These are phyloP conservation scores for Gamarada debralockiae DNA, from an alignment of 495 filamentous ascomycete genomes.

Conservation along the genomic window DNA sequence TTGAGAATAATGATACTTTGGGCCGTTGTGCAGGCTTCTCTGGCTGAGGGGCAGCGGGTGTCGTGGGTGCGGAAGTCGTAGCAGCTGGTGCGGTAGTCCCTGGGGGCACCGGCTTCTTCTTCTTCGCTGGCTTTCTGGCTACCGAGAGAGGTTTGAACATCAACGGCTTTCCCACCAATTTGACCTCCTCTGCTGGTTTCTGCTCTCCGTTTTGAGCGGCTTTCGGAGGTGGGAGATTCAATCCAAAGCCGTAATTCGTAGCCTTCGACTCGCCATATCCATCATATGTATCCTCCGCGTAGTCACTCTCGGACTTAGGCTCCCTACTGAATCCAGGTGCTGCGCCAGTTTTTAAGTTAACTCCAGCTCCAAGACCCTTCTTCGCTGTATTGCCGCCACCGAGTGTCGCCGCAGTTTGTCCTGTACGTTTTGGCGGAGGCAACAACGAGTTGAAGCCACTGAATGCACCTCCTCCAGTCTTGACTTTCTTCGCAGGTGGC, in stretches of 20 bases:
- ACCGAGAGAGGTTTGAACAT: slow-evolving; percentile 90
- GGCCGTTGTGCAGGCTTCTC: slow-evolving; percentile 32
- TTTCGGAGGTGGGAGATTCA: slow-evolving; percentile 11
- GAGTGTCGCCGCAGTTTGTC: slow-evolving; percentile 34
- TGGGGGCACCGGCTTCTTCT: slow-evolving; percentile 36
- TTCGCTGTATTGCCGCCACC: slow-evolving; percentile 25
- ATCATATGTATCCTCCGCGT: slow-evolving; percentile 21
- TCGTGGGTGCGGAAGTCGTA: background rate
- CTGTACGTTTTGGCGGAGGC: slow-evolving; percentile 73
- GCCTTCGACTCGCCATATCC: slow-evolving; percentile 11
- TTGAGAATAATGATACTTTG: slow-evolving; percentile 62
- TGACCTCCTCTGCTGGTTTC: slow-evolving; percentile 54
- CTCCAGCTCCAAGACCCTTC: slow-evolving; percentile 34
- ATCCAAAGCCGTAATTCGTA: background rate
- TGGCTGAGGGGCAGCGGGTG: slow-evolving; percentile 6
- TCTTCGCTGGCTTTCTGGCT: slow-evolving; percentile 64
- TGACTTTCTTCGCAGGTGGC: slow-evolving; percentile 69
- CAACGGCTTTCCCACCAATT: slow-evolving; percentile 69
- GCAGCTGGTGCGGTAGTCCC: slow-evolving; percentile 2
- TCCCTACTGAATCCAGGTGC: slow-evolving; percentile 72
- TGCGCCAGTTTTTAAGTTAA: slow-evolving; percentile 76
- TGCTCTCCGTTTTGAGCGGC: slow-evolving; percentile 38
- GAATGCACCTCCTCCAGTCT: slow-evolving; percentile 55
- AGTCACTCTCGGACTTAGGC: slow-evolving; percentile 12
- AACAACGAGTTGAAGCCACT: slow-evolving; percentile 80